Percentiles rank a stretch among this genome's conserved stretches.
These are phyloP conservation scores for Nidula niveotomentosa DNA, from an alignment of 1,284 basidiomycete genomes.

Conservation along the genomic window DNA sequence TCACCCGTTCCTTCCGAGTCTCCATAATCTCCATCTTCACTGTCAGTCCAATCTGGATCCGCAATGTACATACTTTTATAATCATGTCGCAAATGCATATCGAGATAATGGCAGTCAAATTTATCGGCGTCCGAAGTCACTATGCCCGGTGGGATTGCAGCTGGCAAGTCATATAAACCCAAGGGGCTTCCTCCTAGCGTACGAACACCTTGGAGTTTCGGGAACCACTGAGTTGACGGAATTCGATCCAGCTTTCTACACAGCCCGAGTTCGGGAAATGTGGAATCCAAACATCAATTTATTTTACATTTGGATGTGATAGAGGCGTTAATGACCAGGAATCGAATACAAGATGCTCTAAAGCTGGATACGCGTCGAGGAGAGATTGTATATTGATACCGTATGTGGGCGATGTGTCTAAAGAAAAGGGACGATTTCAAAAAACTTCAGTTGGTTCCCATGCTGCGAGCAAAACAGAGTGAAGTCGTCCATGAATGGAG, in stretches of 20 bases:
- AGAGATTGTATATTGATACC: conserved; percentile 1
- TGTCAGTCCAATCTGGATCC: background rate
- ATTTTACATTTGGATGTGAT: conserved; percentile 6
- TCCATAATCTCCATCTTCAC: background rate
- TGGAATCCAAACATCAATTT: conserved; percentile 8
- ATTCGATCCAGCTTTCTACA: background rate
- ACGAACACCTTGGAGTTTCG: background rate
- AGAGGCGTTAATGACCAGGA: background rate
- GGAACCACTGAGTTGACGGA: background rate
- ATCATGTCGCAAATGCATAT: background rate
- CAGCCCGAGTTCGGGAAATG: background rate
- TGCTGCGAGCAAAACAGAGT: conserved; percentile 1
- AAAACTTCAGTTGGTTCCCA: conserved; percentile 2
- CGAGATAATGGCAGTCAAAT: background rate
- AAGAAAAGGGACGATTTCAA: conserved; percentile 4
- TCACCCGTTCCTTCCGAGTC: too few species aligned
- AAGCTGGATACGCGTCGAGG: conserved; percentile 1
- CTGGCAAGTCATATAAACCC: background rate
- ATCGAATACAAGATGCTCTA: conserved; percentile 8
- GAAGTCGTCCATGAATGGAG: background rate
- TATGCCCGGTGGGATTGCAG: background rate
- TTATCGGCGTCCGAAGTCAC: background rate
- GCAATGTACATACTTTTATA: background rate
- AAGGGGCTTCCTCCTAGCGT: background rate
- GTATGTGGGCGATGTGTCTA: conserved; percentile 1